Conservation (phyloP, 306 rosid genomes). For the Elaeagnus macrophylla region DNA sequence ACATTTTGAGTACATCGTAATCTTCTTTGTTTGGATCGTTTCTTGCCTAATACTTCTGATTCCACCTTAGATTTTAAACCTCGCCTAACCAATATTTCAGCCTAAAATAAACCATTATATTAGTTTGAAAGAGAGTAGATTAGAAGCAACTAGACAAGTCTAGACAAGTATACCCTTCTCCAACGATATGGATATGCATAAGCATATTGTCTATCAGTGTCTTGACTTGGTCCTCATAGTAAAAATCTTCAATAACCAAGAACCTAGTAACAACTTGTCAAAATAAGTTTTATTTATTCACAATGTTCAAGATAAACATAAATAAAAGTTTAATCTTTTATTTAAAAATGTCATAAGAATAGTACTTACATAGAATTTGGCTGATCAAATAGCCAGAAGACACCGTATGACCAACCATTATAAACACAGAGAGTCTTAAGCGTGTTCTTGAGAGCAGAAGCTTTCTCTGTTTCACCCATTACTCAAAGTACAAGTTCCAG, state of each 20-base stretch:
- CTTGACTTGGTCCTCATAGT: slow-evolving; percentile 49
- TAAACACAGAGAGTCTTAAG: slow-evolving; percentile 49
- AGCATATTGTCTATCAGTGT: slow-evolving; percentile 36
- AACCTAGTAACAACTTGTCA: slow-evolving; percentile 30
- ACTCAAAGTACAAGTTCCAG: slow-evolving; percentile 6
- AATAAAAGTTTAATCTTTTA: too few relatives aligned
- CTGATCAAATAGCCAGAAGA: slow-evolving; percentile 67
- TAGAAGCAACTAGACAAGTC: neutral
- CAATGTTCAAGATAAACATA: too few relatives aligned
- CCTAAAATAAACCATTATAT: neutral
- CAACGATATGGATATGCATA: slow-evolving; percentile 51
- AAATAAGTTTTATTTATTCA: too few relatives aligned
- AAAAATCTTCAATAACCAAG: slow-evolving; percentile 59
- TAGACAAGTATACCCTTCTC: slow-evolving; percentile 59
- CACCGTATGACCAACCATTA: slow-evolving; percentile 67
- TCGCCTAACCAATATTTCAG: slow-evolving; percentile 17
- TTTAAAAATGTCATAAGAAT: too few relatives aligned
- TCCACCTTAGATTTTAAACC: too few relatives aligned
- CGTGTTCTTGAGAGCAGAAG: slow-evolving; percentile 34
- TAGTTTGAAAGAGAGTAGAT: neutral
- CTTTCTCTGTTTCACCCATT: slow-evolving; percentile 33
- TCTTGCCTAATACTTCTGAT: too few relatives aligned
- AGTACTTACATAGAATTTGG: slow-evolving; percentile 50
- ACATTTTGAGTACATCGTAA: too few relatives aligned
- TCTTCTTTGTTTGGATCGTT: too few relatives aligned